Evolutionary conservation across 768 basidiomycete species (phyloP).

Genomic region (Phlebiopsis gigantea): DNA sequence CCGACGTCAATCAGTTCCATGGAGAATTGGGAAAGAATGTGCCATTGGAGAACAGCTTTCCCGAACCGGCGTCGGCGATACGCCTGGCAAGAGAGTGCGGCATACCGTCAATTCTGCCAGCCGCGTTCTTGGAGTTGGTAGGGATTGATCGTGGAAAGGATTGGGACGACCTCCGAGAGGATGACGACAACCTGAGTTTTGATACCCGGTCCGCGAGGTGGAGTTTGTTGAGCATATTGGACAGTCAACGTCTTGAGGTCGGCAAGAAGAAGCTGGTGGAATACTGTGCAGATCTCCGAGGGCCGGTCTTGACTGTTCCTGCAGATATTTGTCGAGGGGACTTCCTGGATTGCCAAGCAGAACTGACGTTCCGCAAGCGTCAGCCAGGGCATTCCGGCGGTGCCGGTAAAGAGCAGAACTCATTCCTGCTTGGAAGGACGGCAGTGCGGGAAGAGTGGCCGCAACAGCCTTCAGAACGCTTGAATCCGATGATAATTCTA

Average conservation of each 20-base stretch:
- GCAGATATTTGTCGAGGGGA: background rate
- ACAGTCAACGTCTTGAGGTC: background rate
- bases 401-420: no score
- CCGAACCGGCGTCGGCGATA: conserved; percentile 9
- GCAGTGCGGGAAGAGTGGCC: no score
- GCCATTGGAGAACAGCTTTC: conserved; percentile 1
- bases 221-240: background rate
- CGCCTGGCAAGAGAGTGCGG: conserved; percentile 10
- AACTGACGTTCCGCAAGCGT: background rate
- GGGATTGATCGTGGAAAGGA: background rate
- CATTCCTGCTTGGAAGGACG: no score
- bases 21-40: background rate
- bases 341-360: background rate
- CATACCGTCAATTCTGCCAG: conserved; percentile 12
- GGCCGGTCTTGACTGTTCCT: background rate
- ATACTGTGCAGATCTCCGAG: background rate
- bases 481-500: background rate
- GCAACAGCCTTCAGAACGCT: no score
- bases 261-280: background rate
- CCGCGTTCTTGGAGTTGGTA: conserved; percentile 13
- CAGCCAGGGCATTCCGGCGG: no score
- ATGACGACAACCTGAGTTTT: no score
- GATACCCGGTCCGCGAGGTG: background rate
- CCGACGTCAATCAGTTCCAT: background rate
- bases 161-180: background rate